phyloP scores from a whole-genome alignment of 345 rosid species.

The Capsella bursapastoris region DNA sequence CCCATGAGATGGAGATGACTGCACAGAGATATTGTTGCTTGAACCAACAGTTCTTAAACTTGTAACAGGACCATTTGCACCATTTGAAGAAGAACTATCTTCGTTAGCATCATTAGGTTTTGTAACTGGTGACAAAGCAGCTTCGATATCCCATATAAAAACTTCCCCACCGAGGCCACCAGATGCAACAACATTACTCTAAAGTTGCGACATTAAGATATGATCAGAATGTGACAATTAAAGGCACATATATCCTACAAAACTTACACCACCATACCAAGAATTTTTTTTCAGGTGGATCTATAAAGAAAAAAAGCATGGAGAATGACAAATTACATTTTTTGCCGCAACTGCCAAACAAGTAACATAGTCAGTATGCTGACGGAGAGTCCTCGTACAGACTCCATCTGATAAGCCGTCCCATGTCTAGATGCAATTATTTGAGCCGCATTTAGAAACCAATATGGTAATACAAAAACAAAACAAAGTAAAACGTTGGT shows the following conservation, averaged over 20 bases:
- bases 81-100: conserved; percentile 68
- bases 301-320: conserved; percentile 28
- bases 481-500: not conserved
- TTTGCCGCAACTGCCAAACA: conserved; percentile 86
- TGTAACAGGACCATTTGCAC: conserved; percentile 66
- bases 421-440: conserved; percentile 66
- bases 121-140: conserved; percentile 75
- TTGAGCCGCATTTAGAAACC: conserved; percentile 16
- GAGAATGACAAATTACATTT: conserved; percentile 74
- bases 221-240: conserved; percentile 62
- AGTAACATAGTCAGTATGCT: conserved; percentile 97
- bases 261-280: conserved; percentile 14
- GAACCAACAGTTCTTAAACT: conserved; percentile 83
- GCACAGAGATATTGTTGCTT: conserved; percentile 76
- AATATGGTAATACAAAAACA: conserved; percentile 20
- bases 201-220: conserved; percentile 69
- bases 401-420: conserved; percentile 83
- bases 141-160: conserved; percentile 98
- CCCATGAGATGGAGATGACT: conserved; percentile 74
- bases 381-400: conserved; percentile 85
- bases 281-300: conserved; percentile 15
- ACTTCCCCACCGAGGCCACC: conserved; percentile 99
- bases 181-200: conserved; percentile 97
- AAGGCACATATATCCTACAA: conserved; percentile 14
- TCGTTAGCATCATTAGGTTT: conserved; percentile 75